Base-by-base conservation (phyloP, 148 eudicot species). In the Euryodendron excelsum region DNA sequence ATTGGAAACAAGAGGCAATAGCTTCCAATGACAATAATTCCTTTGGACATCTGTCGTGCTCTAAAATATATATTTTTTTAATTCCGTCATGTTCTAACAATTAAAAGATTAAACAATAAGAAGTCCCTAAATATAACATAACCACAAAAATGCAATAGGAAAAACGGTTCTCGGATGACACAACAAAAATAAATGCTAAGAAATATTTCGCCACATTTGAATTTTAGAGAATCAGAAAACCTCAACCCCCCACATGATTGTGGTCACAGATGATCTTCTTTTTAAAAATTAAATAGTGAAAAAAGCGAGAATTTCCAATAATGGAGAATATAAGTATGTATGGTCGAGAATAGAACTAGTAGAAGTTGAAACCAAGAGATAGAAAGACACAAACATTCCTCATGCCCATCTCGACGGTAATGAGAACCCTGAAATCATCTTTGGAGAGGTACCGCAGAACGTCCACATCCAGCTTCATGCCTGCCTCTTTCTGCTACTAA, bases 391-490 rank as follows among this genome's bases (percentile, higher is more conserved):
- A 47, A 33, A 93, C 97, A 75, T 91, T 96, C 73, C 98, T 93
- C 99, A 96, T 96, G 82, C 99, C 99, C 90, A 91, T 83, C 88
- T 96, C 99, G 39, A 96, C 99, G 15, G 99, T 97, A 6, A 93
- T 92, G 76, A 96, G 97, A 80, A 90, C 97, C 85, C 99, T 87
- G 64, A 93, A 96, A 82, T 96, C 99, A 84, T 96, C 99, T 73
- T 84, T 96, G 45, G 98, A 91, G 36, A 96, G 93, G 73, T 91
- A 92, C 77, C 98, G 81, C 74, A 96, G 83, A 39, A 84, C 97
- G 58, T 96, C 71, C 27, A 96, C 99, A 70, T 91, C 91, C 77
- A 96, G 83, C 92, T 96, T 96, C 99, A 96, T 96, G n/a, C n/a
- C n/a, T n/a, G n/a, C n/a, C n/a, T n/a, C n/a, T n/a, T n/a, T n/a